These are phyloP conservation scores for Sedum album DNA, from an alignment of 164 flowering plant species.

Conservation along the genomic window DNA sequence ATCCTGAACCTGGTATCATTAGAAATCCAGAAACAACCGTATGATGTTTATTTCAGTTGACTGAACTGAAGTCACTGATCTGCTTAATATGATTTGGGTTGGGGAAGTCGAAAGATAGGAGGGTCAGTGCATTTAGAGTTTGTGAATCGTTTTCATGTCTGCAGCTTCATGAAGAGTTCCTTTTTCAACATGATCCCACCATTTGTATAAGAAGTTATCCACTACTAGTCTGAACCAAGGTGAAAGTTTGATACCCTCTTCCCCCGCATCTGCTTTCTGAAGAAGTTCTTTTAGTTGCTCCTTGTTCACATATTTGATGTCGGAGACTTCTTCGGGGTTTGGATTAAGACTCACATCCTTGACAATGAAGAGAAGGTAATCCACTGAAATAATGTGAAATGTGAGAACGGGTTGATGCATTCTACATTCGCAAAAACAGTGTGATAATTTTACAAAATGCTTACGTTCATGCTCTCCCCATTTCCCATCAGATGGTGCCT, in stretches of 20 bases:
- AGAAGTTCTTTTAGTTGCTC: conserved; percentile 76
- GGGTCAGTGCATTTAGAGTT: conserved; percentile 19
- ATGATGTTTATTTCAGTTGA: too few relatives aligned
- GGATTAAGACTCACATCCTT: conserved; percentile 65
- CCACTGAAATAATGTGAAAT: conserved; percentile 48
- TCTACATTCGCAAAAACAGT: background rate
- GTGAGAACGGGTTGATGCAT: background rate
- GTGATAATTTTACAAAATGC: background rate
- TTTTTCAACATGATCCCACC: too few relatives aligned
- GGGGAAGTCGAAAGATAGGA: background rate
- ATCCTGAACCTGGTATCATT: background rate
- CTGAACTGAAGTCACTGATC: too few relatives aligned
- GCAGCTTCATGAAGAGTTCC: too few relatives aligned
- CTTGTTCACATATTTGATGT: conserved; percentile 61
- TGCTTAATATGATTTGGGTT: background rate
- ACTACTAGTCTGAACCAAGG: conserved; percentile 95
- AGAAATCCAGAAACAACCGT: too few relatives aligned
- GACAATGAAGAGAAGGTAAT: conserved; percentile 86
- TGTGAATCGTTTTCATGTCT: too few relatives aligned
- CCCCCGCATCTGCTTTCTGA: conserved; percentile 88
- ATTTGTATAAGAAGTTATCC: conserved; percentile 91
- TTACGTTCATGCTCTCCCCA: conserved; percentile 99
- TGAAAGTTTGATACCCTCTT: conserved; percentile 79
- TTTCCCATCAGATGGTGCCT: conserved; percentile 67
- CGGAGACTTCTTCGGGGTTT: conserved; percentile 91